Conservation (phyloP, 495 filamentous ascomycete genomes). For the Penicillium dipodomyicola region DNA sequence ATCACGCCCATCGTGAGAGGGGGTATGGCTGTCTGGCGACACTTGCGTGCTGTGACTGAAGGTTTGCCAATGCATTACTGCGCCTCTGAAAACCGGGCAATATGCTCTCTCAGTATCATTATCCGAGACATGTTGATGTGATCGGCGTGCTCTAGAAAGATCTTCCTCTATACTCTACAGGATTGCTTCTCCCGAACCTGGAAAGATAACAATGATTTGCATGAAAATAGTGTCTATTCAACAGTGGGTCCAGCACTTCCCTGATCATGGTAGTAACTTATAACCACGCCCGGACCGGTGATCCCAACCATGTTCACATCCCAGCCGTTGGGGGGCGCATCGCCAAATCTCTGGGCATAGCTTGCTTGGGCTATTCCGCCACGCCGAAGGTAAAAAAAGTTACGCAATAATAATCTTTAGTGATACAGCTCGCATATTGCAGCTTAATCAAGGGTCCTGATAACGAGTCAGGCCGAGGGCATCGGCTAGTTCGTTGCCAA, state of each 20-base stretch:
- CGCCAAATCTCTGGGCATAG: conserved; percentile 3
- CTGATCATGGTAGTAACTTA: too few relatives aligned
- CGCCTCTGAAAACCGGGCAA: not conserved
- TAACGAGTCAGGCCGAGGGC: not conserved
- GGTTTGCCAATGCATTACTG: not conserved
- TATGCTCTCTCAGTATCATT: not conserved
- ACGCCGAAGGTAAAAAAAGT: not conserved
- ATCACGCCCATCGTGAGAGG: not conserved
- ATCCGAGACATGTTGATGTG: not conserved
- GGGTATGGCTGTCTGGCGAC: not conserved
- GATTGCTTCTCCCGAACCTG: not conserved
- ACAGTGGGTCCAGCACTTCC: too few relatives aligned
- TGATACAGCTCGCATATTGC: conserved; percentile 1
- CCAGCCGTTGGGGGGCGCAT: not conserved
- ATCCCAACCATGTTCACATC: not conserved
- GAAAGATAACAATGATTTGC: too few relatives aligned
- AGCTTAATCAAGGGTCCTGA: conserved; percentile 7
- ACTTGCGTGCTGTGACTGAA: conserved; percentile 3
- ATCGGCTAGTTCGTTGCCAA: not conserved
- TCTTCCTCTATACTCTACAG: not conserved
- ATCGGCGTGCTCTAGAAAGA: not conserved
- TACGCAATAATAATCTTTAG: conserved; percentile 2
- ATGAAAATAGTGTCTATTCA: too few relatives aligned
- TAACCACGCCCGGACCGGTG: not conserved
- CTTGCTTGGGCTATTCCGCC: not conserved